Evolutionary conservation across 208 protist species (phyloP).

Genomic region (Leishmania mexicana): DNA sequence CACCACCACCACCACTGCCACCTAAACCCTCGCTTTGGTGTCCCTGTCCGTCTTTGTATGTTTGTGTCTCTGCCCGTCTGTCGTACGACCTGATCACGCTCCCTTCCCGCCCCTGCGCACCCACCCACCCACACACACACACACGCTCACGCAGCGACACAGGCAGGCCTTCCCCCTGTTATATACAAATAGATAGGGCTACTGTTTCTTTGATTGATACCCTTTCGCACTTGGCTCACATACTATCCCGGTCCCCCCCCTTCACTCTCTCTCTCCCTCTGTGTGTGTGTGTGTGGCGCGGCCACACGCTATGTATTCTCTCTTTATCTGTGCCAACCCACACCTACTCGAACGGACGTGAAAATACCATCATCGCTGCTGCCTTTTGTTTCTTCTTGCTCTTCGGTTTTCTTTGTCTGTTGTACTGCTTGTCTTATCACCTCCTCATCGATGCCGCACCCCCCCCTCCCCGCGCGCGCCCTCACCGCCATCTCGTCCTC

Average conservation of each 20-base stretch:
- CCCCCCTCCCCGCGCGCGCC: neutral
- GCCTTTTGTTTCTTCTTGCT: neutral
- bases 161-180: neutral
- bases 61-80: neutral
- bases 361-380: neutral
- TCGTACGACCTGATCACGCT: neutral
- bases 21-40: neutral
- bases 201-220: neutral
- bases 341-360: neutral
- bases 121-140: neutral
- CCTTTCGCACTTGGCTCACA: neutral
- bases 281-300: neutral
- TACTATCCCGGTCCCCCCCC: no score
- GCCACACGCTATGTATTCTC: neutral
- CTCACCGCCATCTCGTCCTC: neutral
- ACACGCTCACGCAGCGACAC: neutral
- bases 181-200: neutral
- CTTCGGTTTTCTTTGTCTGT: neutral
- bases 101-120: neutral
- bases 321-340: neutral
- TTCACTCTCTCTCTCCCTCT: no score
- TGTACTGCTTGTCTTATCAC: neutral
- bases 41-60: neutral
- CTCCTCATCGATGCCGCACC: neutral
- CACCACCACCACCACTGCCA: no score